A percentile compares a stretch with the other conserved stretches of the same genome.
Evolutionary conservation across 331 rosid genomes (phyloP).

Genomic region (Malus hybrid): DNA sequence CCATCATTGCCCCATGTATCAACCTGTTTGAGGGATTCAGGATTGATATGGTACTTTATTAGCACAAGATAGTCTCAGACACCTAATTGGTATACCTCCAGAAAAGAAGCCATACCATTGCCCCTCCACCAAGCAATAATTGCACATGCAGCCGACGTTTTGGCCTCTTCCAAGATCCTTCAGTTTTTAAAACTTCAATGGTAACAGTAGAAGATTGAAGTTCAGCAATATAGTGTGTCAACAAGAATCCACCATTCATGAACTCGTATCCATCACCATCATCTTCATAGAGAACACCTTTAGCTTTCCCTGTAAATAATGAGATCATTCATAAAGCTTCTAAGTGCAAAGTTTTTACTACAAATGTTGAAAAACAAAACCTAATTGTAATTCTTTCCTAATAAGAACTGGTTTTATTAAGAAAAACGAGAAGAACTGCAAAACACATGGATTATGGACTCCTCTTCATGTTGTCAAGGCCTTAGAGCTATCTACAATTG

Average conservation of each 20-base stretch:
- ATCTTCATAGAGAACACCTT: conserved; percentile 84
- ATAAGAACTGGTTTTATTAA: neutral
- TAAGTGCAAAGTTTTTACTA: neutral
- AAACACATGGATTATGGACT: neutral
- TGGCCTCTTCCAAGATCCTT: conserved; percentile 84
- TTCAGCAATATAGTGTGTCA: conserved; percentile 76
- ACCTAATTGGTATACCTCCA: neutral
- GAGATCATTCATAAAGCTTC: neutral
- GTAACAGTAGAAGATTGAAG: conserved; percentile 55
- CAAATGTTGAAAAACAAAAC: neutral
- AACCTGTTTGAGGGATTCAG: conserved; percentile 40
- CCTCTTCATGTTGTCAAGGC: neutral
- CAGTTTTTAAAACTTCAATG: conserved; percentile 48
- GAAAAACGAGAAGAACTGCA: neutral
- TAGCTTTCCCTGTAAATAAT: conserved; percentile 64
- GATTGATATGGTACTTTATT: conserved; percentile 4
- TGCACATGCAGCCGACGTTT: conserved; percentile 62
- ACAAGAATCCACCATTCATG: conserved; percentile 59
- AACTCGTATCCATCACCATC: conserved; percentile 93
- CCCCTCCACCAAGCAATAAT: conserved; percentile 77
- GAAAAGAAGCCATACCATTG: conserved; percentile 51
- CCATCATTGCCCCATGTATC: conserved; percentile 81
- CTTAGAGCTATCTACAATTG: neutral
- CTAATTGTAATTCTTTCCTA: neutral
- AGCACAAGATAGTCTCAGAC: conserved; percentile 11